Percentiles rank a stretch among this genome's conserved stretches.
phyloP scores from a whole-genome alignment of 2,329 filamentous ascomycete species.

The Paradendryphiella salina region DNA sequence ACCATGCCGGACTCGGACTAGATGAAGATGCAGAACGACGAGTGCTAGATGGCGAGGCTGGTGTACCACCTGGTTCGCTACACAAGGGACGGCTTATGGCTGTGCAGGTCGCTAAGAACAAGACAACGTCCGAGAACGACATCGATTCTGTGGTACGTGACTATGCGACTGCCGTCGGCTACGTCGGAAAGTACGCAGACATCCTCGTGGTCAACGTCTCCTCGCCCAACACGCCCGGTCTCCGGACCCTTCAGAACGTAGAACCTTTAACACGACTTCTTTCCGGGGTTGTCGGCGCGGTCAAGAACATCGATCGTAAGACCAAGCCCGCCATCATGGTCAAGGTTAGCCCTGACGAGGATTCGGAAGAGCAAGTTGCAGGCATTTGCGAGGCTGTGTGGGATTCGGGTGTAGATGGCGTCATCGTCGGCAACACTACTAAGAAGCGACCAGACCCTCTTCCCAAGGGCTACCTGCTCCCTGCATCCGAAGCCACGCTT shows the following conservation, averaged over 20 bases:
- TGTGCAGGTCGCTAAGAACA: conserved; percentile 97
- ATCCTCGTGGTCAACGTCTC: conserved; percentile 98
- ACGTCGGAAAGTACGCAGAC: conserved; percentile 85
- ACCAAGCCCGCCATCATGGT: conserved; percentile 87
- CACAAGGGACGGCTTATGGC: conserved; percentile 74
- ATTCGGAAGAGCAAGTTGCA: conserved; percentile 78
- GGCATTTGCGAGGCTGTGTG: conserved; percentile 72
- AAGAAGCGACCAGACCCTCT: conserved; percentile 75
- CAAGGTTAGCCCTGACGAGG: conserved; percentile 96
- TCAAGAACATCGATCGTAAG: conserved; percentile 68
- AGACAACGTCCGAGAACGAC: conserved; percentile 81
- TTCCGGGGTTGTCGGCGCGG: conserved; percentile 78
- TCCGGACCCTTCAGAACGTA: conserved; percentile 81
- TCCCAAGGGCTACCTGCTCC: conserved; percentile 67
- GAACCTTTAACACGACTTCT: conserved; percentile 82
- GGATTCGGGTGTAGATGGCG: conserved; percentile 81
- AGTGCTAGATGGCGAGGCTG: conserved; percentile 74
- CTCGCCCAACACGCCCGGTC: conserved; percentile 90
- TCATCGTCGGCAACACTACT: conserved; percentile 97
- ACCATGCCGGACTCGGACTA: conserved; percentile 66
- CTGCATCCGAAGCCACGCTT: conserved; percentile 66
- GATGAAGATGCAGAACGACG: conserved; percentile 66
- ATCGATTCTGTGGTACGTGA: conserved; percentile 76
- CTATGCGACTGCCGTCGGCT: conserved; percentile 87
- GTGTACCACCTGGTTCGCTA: conserved; percentile 82